phyloP scores from a whole-genome alignment of 208 protist species.

The Crithidia mellificae region DNA sequence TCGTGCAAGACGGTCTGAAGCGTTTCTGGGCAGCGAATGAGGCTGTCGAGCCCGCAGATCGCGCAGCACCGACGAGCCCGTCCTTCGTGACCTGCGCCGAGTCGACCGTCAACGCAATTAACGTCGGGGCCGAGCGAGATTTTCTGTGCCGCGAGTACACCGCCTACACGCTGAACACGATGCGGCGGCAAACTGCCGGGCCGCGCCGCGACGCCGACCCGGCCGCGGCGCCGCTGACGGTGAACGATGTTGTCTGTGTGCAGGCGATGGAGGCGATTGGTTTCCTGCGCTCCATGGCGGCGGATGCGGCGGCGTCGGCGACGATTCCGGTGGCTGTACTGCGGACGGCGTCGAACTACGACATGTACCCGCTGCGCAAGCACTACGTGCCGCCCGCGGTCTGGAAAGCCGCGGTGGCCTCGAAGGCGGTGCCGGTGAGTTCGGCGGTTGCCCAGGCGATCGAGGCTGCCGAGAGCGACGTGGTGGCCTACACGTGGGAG shows the following conservation, averaged over 20 bases:
- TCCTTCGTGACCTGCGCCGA: conserved; percentile 58
- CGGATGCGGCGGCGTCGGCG: conserved; percentile 14
- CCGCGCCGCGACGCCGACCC: conserved; percentile 11
- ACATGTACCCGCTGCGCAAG: conserved; percentile 61
- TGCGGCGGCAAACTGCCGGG: background rate
- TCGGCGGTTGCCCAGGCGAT: conserved; percentile 18
- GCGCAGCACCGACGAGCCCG: conserved; percentile 15
- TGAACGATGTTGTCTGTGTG: conserved; percentile 54
- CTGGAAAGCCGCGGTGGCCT: conserved; percentile 24
- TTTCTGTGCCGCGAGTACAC: conserved; percentile 69
- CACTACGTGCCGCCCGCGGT: conserved; percentile 32
- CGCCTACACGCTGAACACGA: conserved; percentile 32
- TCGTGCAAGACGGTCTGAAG: conserved; percentile 30
- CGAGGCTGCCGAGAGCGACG: background rate
- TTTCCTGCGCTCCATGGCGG: conserved; percentile 38
- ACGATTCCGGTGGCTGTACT: conserved; percentile 49
- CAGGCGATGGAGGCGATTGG: conserved; percentile 64
- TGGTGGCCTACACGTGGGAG: conserved; percentile 50
- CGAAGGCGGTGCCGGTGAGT: conserved; percentile 18
- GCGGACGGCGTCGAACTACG: conserved; percentile 54
- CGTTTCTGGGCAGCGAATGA: conserved; percentile 56
- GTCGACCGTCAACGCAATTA: conserved; percentile 52
- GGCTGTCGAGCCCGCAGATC: conserved; percentile 31
- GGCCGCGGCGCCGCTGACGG: conserved; percentile 20
- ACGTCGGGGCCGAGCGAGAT: conserved; percentile 52